Base-by-base conservation (phyloP, 495 filamentous ascomycete species). In the Friedmanniomyces simplex region DNA sequence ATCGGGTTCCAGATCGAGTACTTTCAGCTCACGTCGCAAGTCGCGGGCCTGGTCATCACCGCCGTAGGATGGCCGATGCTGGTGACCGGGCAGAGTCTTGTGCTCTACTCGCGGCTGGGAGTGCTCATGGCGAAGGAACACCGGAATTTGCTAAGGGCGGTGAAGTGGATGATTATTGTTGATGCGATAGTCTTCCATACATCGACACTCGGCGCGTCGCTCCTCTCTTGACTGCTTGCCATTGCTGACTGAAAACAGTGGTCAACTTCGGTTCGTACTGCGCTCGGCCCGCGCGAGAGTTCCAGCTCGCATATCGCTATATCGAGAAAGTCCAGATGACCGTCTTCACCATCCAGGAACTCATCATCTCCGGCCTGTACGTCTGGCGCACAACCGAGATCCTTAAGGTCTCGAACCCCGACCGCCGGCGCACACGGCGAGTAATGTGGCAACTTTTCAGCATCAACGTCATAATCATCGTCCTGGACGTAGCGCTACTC, bases 21-120 rank as follows among this genome's bases (percentile, higher is more conserved):
- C 64, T 82, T 83, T 62, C 66, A 72, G 25, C 57, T 77, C 46
- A 55, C 53, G 1, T 47, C 59, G 7, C 43, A 59, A 42, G 50
- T 52, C 43, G 51, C 51, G 48, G 65, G 55, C 21, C 60, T 52
- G 20, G 37, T 60, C n/a, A 73, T 66, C n/a, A 65, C 63, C 4
- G 68, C 59, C 18, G 54, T 80, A 20, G 82, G 83, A 18, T 87
- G 82, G 83, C 79, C 73, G 54, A 63, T 61, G 20, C 84, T 85
- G 81, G 80, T 87, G 3, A 83, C 81, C 0, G 82, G 82, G 18
- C 82, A 85, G 66, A 80, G 80, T 4, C 62, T 86, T 41, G 82
- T 87, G 12, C 72, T 87, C 20, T 87, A 81, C 69, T 86, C 82
- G 2, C 77, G 83, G n/a, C 74, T 87, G 4, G 80, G 85, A 62